Evolutionary conservation across 2,329 filamentous ascomycete species (phyloP), one percentile per base, ranked within the genome.

Genomic region (Allantophomopsis cytisporea): DNA sequence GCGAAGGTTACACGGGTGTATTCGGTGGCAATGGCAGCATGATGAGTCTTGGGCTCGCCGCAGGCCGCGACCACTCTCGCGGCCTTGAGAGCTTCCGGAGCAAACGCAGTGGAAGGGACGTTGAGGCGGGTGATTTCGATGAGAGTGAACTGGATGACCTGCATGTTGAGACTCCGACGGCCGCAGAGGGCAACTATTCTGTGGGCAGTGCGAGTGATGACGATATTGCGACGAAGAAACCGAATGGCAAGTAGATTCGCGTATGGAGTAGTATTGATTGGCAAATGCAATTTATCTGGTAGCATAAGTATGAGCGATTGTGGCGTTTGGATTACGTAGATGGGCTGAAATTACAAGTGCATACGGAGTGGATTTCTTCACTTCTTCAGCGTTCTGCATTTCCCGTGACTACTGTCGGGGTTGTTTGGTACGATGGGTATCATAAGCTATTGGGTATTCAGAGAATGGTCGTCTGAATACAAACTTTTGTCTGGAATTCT

Each of bases 41-140:
- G 1, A 52, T 55, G 47, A 43, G 50, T 14, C 38, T 54, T 23
- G 23, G 23, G 3, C 23, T 28, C 23, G 54, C 50, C 14, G 48
- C 49, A 30, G 47, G 50, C 30, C 41, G 53, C 11, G 44, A 46
- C 15, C 39, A 44, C 16, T 30, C 43, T 21, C 47, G 51, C 37
- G 60, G 62, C 2, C 55, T 71, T 38, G 66, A 69, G 39, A 54
- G 56, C 45, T 69, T 71, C 51, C 63, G 68, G 16, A 60, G 59
- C 37, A 67, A 68, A 49, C 59, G 63, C 15, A 49, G 51, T 20
- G 60, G 56, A 28, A 60, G 68, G 11, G 74, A 80, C 50, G 58
- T 81, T 4, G 76, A 81, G 54, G 69, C 74, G 1, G 72, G 66
- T 2, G 75, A 78, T 48, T 80, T 80, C 49, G 75, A 80, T 47